These are phyloP conservation scores for Coniophora puteana DNA, from an alignment of 1,284 basidiomycete species.

Conservation along the genomic window DNA sequence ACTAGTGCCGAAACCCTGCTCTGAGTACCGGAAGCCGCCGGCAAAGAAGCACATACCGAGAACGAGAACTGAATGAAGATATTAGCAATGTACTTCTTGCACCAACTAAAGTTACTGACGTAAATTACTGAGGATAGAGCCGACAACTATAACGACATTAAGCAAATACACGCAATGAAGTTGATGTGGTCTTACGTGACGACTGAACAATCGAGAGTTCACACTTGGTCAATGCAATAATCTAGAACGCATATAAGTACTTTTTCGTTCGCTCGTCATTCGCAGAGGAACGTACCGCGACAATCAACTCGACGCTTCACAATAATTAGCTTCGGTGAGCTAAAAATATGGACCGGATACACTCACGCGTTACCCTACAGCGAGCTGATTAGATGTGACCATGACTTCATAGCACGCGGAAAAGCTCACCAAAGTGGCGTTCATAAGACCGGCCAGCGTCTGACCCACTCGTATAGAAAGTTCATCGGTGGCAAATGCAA, in stretches of 20 bases:
- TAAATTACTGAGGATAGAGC: conserved; percentile 80
- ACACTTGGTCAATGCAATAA: conserved; percentile 79
- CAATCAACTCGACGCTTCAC: conserved; percentile 73
- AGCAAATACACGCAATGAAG: conserved; percentile 17
- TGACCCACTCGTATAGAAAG: conserved; percentile 80
- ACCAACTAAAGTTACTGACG: conserved; percentile 38
- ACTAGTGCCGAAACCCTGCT: conserved; percentile 75
- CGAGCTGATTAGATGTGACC: conserved; percentile 4
- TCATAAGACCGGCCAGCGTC: conserved; percentile 81
- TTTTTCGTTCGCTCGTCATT: too few species aligned
- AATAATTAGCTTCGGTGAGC: conserved; percentile 5
- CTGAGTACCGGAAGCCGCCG: conserved; percentile 72
- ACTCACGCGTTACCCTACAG: conserved; percentile 74
- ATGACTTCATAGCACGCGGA: conserved; percentile 5
- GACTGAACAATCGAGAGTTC: conserved; percentile 81
- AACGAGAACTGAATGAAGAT: conserved; percentile 46
- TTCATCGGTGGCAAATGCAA: conserved; percentile 88
- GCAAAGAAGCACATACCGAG: conserved; percentile 81
- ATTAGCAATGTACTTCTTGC: neutral
- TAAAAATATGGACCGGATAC: neutral
- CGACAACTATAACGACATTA: conserved; percentile 62
- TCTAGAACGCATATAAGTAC: conserved; percentile 41
- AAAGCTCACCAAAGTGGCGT: conserved; percentile 73
- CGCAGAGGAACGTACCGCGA: conserved; percentile 50
- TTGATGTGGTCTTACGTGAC: conserved; percentile 54